These are phyloP conservation scores for Gardenia jasminoides DNA, from an alignment of 257 asterid species.

Conservation along the genomic window DNA sequence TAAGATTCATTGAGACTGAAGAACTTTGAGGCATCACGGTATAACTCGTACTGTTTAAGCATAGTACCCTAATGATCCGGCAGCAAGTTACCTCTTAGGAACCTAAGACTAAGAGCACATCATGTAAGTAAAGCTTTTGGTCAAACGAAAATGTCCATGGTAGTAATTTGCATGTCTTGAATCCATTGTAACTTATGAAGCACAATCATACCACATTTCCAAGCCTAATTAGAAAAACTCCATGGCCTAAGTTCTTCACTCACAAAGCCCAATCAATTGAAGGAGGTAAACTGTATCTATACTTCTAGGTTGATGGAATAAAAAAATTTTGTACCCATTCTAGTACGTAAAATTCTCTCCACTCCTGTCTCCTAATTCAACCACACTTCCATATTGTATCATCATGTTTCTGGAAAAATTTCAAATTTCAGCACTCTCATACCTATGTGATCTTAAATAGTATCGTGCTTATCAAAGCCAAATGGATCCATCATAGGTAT, in stretches of 20 bases:
- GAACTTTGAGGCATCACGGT: not conserved
- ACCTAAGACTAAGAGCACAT: not conserved
- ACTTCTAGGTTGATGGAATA: not conserved
- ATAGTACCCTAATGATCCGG: not conserved
- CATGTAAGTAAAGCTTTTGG: not conserved
- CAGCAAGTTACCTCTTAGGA: not conserved
- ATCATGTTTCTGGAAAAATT: not conserved
- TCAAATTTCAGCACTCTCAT: not conserved
- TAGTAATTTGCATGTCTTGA: not conserved
- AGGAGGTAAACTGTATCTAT: not conserved
- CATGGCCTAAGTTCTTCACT: not conserved
- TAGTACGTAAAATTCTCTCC: not conserved
- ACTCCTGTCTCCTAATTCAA: not conserved
- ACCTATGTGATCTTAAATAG: not conserved
- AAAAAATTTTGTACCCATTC: not conserved
- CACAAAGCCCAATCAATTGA: not conserved
- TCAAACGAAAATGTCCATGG: not conserved
- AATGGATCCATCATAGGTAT: not conserved
- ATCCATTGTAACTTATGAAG: not conserved
- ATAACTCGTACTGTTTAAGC: not conserved
- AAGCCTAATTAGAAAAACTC: not conserved
- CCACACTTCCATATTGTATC: not conserved
- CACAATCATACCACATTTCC: not conserved
- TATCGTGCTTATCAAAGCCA: not conserved
- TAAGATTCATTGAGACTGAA: not conserved